phyloP scores from a whole-genome alignment of 1,284 basidiomycete species.

The Apiotrichum brassicae region DNA sequence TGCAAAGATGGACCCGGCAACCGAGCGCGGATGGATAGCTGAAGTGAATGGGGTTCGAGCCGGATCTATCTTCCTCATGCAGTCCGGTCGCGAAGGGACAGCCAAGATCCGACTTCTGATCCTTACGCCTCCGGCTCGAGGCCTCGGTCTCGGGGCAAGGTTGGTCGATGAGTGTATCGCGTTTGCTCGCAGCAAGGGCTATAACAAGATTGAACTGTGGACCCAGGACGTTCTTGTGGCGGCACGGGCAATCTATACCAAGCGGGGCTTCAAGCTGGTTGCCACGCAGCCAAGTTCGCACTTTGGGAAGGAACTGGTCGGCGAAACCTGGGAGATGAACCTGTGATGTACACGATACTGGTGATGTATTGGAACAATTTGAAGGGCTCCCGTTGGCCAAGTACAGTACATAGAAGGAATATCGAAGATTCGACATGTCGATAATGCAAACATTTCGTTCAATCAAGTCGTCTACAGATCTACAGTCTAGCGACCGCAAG shows the following conservation, averaged over 20 bases:
- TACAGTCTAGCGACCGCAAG: too few species aligned
- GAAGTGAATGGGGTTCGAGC: slow-evolving; percentile 8
- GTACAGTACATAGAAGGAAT: too few species aligned
- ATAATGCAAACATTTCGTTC: too few species aligned
- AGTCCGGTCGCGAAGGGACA: background rate
- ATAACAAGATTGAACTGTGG: slow-evolving; percentile 11
- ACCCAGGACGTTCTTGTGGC: slow-evolving; percentile 10
- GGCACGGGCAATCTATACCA: slow-evolving; percentile 11
- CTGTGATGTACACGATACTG: background rate
- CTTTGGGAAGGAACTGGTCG: slow-evolving; percentile 1
- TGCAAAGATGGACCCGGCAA: background rate
- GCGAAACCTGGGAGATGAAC: slow-evolving; percentile 8
- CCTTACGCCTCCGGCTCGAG: slow-evolving; percentile 5
- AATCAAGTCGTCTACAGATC: too few species aligned
- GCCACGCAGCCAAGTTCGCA: background rate
- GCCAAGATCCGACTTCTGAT: slow-evolving; percentile 12
- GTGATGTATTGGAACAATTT: too few species aligned
- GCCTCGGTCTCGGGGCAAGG: slow-evolving; percentile 5
- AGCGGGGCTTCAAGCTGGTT: slow-evolving; percentile 7
- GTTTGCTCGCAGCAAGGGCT: slow-evolving; percentile 7
- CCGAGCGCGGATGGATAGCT: slow-evolving; percentile 12
- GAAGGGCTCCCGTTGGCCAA: too few species aligned
- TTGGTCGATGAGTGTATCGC: slow-evolving; percentile 11
- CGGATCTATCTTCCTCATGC: slow-evolving; percentile 10
- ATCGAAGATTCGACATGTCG: too few species aligned